Evolutionary conservation across 805 yeast species (phyloP).

Genomic region (Yarrowia deformans): DNA sequence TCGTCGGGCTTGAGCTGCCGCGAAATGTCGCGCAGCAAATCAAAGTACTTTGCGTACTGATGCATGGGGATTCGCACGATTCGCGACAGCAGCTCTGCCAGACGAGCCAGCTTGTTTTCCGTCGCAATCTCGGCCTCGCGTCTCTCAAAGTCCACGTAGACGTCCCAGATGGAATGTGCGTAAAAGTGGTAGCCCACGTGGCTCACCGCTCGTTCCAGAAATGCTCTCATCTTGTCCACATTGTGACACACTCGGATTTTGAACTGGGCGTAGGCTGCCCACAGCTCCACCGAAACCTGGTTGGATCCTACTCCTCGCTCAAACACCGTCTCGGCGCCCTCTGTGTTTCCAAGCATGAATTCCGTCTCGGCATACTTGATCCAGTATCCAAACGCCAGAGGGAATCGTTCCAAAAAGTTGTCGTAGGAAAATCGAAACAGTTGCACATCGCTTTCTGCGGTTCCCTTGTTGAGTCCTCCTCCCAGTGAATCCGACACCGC

Average conservation of each 20-base stretch:
- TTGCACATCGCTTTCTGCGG: constrained; percentile 45
- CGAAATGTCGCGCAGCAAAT: constrained; percentile 49
- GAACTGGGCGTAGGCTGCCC: constrained; percentile 53
- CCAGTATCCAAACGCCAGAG: constrained; percentile 55
- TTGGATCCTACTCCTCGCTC: constrained; percentile 49
- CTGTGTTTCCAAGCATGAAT: constrained; percentile 49
- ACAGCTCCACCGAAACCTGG: constrained; percentile 50
- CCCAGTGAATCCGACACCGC: constrained; percentile 47
- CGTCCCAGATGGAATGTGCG: constrained; percentile 85
- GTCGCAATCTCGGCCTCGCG: constrained; percentile 49
- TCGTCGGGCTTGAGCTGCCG: constrained; percentile 47
- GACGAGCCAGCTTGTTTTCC: constrained; percentile 51
- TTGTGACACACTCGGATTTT: constrained; percentile 45
- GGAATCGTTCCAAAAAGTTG: constrained; percentile 49
- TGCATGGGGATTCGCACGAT: constrained; percentile 68
- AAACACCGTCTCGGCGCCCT: constrained; percentile 49
- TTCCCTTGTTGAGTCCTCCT: constrained; percentile 48
- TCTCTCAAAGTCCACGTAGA: constrained; percentile 68
- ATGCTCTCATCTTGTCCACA: constrained; percentile 42
- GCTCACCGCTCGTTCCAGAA: constrained; percentile 58
- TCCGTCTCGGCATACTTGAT: constrained; percentile 52
- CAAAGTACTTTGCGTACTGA: constrained; percentile 82
- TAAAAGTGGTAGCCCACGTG: constrained; percentile 74
- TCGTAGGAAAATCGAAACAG: constrained; percentile 48
- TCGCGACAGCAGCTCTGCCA: constrained; percentile 52